phyloP scores from a whole-genome alignment of 495 filamentous ascomycete species.

The Aspergillus panamensis region DNA sequence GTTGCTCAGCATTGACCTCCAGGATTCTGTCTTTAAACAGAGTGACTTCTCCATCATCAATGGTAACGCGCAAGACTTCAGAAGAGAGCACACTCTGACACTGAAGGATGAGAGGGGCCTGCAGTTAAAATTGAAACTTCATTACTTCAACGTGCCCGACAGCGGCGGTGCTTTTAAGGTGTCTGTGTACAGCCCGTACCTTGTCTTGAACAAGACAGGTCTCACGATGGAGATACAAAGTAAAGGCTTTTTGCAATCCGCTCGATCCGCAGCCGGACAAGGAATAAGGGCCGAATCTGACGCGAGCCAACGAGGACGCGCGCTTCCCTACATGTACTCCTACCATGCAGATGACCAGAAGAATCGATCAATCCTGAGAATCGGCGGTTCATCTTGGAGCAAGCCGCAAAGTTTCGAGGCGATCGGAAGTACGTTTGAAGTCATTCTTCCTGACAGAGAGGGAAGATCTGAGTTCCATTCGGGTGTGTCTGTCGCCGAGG shows the following conservation, averaged over 20 bases:
- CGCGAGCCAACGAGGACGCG: slow-evolving; percentile 48
- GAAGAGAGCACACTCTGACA: slow-evolving; percentile 71
- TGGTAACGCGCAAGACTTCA: slow-evolving; percentile 81
- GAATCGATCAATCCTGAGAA: slow-evolving; percentile 81
- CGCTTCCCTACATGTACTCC: slow-evolving; percentile 93
- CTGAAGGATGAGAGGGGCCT: slow-evolving; percentile 81
- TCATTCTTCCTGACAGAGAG: slow-evolving; percentile 67
- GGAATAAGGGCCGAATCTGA: slow-evolving; percentile 54
- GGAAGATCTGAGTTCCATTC: slow-evolving; percentile 81
- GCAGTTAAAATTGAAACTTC: slow-evolving; percentile 74
- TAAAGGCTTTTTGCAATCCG: slow-evolving; percentile 78
- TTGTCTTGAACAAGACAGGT: slow-evolving; percentile 93
- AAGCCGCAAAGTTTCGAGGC: slow-evolving; percentile 97
- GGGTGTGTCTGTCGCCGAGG: slow-evolving; percentile 81
- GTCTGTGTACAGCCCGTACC: slow-evolving; percentile 87
- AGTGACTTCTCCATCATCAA: slow-evolving; percentile 98
- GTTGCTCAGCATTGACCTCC: slow-evolving; percentile 87
- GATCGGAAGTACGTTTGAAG: slow-evolving; percentile 87
- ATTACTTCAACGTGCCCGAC: slow-evolving; percentile 89
- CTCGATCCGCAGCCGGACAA: slow-evolving; percentile 79
- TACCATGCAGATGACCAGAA: slow-evolving; percentile 79
- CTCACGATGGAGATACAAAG: slow-evolving; percentile 83
- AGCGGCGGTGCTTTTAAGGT: slow-evolving; percentile 96
- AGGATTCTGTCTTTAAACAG: slow-evolving; percentile 89
- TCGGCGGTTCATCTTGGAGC: slow-evolving; percentile 90